phyloP scores from a whole-genome alignment of 2,329 filamentous ascomycete genomes.

The Curvularia sp. region DNA sequence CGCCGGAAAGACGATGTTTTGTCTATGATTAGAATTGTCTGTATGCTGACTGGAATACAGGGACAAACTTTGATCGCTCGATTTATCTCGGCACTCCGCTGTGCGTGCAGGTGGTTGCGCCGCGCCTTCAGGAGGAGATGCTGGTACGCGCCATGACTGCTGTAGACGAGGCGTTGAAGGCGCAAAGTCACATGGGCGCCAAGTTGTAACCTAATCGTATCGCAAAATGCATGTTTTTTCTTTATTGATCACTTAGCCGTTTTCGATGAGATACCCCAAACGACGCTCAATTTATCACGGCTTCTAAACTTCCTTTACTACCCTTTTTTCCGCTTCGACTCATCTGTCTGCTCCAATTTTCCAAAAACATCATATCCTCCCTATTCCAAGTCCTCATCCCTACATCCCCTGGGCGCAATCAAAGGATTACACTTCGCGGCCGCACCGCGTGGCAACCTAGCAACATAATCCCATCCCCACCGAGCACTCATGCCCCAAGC shows the following conservation, averaged over 20 bases:
- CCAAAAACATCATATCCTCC: not conserved
- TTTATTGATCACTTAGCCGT: too few relatives aligned
- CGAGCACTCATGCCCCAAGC: conserved; percentile 57
- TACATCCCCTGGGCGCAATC: conserved; percentile 47
- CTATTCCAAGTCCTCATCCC: conserved; percentile 37
- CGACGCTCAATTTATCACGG: too few relatives aligned
- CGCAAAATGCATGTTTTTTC: not conserved
- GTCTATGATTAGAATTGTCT: not conserved
- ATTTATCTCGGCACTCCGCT: conserved; percentile 63
- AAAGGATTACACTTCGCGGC: conserved; percentile 52
- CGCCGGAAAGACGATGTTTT: not conserved
- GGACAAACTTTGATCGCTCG: conserved; percentile 59
- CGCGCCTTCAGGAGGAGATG: conserved; percentile 62
- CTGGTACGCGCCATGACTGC: conserved; percentile 62
- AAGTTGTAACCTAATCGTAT: conserved; percentile 23
- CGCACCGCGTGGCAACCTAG: conserved; percentile 37
- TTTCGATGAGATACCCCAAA: too few relatives aligned
- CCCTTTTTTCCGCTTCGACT: too few relatives aligned
- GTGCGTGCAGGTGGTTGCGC: conserved; percentile 65
- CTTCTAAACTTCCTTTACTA: too few relatives aligned
- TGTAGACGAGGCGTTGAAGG: conserved; percentile 57
- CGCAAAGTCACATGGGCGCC: conserved; percentile 10
- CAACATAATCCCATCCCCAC: conserved; percentile 59
- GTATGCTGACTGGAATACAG: conserved; percentile 23
- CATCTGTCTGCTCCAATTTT: too few relatives aligned